Evolutionary conservation across 2,329 filamentous ascomycete species (phyloP).

Genomic region (Grosmannia huntii): DNA sequence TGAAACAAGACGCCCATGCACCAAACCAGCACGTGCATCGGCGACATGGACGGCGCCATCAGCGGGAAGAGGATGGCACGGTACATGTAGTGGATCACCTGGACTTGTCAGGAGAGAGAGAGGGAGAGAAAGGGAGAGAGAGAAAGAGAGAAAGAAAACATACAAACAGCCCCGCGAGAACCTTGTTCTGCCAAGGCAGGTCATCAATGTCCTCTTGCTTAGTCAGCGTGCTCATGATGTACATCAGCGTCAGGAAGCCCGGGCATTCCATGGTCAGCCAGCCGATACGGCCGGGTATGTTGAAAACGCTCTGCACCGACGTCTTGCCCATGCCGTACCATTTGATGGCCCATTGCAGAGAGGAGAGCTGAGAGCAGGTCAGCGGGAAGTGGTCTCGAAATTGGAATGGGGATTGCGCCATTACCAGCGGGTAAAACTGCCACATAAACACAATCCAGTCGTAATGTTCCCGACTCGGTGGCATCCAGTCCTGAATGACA

Average conservation of each 20-base stretch:
- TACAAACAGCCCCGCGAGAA: slow-evolving; percentile 56
- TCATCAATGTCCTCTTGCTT: slow-evolving; percentile 39
- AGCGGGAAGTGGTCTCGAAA: neutral
- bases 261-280: slow-evolving; percentile 85
- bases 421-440: slow-evolving; percentile 41
- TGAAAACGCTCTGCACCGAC: slow-evolving; percentile 58
- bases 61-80: slow-evolving; percentile 74
- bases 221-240: slow-evolving; percentile 62
- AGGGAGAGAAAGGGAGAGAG: too few relatives aligned
- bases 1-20: slow-evolving; percentile 59
- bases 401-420: slow-evolving; percentile 8
- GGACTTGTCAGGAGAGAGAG: neutral
- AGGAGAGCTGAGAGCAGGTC: slow-evolving; percentile 42
- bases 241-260: slow-evolving; percentile 64
- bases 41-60: slow-evolving; percentile 83
- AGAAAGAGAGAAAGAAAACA: slow-evolving; percentile 15
- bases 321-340: slow-evolving; percentile 94
- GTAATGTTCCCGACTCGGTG: slow-evolving; percentile 45
- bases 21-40: slow-evolving; percentile 63
- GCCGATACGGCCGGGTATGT: slow-evolving; percentile 75
- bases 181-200: slow-evolving; percentile 66
- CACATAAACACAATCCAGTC: slow-evolving; percentile 38
- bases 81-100: slow-evolving; percentile 81
- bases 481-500: slow-evolving; percentile 41
- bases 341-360: slow-evolving; percentile 60